Conservation (phyloP, 1,139 yeast species). For the Taphrina betulina region DNA sequence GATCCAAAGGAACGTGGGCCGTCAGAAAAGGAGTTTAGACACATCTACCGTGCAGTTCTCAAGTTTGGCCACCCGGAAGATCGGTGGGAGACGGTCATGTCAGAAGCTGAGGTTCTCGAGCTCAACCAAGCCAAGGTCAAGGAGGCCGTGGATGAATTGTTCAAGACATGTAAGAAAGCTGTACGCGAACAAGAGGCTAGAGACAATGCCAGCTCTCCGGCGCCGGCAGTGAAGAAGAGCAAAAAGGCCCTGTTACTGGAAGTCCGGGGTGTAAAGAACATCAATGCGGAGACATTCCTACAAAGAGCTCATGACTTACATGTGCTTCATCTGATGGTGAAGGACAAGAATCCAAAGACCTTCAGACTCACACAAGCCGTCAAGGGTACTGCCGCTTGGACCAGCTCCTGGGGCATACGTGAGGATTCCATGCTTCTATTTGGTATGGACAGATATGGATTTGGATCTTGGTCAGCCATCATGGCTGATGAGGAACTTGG, state of each 20-base stretch:
- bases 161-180: slow-evolving; percentile 60
- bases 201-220: slow-evolving; percentile 55
- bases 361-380: slow-evolving; percentile 63
- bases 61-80: slow-evolving; percentile 76
- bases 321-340: slow-evolving; percentile 57
- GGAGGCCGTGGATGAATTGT: slow-evolving; percentile 70
- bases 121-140: slow-evolving; percentile 81
- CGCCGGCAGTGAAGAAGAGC: slow-evolving; percentile 61
- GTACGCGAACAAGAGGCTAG: slow-evolving; percentile 66
- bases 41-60: slow-evolving; percentile 77
- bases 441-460: slow-evolving; percentile 90
- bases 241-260: slow-evolving; percentile 87
- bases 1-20: slow-evolving; percentile 47
- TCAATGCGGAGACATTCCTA: slow-evolving; percentile 85
- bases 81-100: slow-evolving; percentile 84
- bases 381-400: slow-evolving; percentile 88
- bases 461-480: slow-evolving; percentile 91
- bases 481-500: slow-evolving; percentile 93
- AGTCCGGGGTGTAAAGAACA: slow-evolving; percentile 79
- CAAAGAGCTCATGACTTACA: slow-evolving; percentile 82
- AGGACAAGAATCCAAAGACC: slow-evolving; percentile 56
- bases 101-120: slow-evolving; percentile 84
- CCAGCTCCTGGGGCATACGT: slow-evolving; percentile 74
- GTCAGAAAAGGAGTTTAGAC: slow-evolving; percentile 83
- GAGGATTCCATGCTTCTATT: slow-evolving; percentile 86